Percentiles rank a stretch among this genome's conserved stretches.
These are phyloP conservation scores for Coemansia sp. DNA, from an alignment of 192 early-diverging fungal species.

Conservation along the genomic window DNA sequence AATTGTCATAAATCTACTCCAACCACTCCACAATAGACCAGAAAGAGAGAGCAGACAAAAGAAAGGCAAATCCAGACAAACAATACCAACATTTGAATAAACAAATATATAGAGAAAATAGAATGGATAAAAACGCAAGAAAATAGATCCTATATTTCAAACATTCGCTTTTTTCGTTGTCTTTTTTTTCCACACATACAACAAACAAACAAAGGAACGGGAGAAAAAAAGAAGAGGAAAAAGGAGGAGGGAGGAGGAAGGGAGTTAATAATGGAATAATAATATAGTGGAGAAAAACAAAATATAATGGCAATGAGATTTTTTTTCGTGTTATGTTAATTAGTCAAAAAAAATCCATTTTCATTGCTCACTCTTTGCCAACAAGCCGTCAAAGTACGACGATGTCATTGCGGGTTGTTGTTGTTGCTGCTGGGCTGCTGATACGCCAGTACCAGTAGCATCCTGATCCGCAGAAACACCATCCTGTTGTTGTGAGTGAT, in stretches of 20 bases:
- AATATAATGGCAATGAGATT: slow-evolving; percentile 8
- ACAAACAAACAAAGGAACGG: not conserved
- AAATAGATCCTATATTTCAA: not conserved
- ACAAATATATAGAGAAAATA: not conserved
- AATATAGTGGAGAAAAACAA: not conserved
- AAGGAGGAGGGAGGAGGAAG: not conserved
- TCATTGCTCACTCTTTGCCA: slow-evolving; percentile 48
- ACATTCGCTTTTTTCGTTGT: not conserved
- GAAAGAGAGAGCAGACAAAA: not conserved
- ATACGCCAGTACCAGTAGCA: not conserved
- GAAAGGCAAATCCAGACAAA: not conserved
- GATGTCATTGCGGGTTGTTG: slow-evolving; percentile 41
- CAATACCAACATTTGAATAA: not conserved
- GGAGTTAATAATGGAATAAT: slow-evolving; percentile 2
- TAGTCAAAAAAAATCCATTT: not conserved
- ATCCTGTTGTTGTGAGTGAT: slow-evolving; percentile 24
- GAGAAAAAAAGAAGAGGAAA: not conserved
- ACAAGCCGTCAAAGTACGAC: slow-evolving; percentile 50
- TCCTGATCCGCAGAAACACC: slow-evolving; percentile 3
- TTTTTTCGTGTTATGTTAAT: not conserved
- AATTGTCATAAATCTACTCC: too few relatives aligned
- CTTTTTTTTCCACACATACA: slow-evolving; percentile 5
- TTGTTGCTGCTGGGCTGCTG: slow-evolving; percentile 9
- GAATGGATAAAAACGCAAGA: too few relatives aligned
- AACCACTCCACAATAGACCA: not conserved